A percentile compares a stretch with the other conserved stretches of the same genome.
These are phyloP conservation scores for Benincasa hispida DNA, from an alignment of 306 rosid genomes.

Conservation along the genomic window DNA sequence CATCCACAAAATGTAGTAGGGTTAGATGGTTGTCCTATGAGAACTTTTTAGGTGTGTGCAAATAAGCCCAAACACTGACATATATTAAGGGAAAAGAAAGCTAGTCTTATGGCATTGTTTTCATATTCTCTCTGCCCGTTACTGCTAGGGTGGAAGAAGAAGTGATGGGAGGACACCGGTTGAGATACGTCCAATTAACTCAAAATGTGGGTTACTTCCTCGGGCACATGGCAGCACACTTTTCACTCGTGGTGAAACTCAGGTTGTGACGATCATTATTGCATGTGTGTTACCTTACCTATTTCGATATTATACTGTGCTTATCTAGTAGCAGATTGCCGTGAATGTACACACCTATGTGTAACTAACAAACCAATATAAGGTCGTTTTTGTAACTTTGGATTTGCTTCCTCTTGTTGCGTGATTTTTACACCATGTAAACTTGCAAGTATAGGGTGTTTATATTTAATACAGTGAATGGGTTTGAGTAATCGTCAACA, in stretches of 20 bases:
- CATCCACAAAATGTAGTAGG: background rate
- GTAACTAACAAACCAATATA: background rate
- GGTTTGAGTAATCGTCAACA: too few species aligned
- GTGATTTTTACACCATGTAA: too few species aligned
- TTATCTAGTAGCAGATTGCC: background rate
- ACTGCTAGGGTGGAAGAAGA: conserved; percentile 69
- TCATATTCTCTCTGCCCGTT: conserved; percentile 1
- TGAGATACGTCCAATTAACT: conserved; percentile 70
- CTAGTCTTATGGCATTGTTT: background rate
- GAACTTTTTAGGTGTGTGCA: background rate
- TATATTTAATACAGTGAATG: too few species aligned
- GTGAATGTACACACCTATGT: background rate
- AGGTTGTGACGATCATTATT: conserved; percentile 35
- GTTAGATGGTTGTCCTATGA: background rate
- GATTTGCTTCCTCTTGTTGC: background rate
- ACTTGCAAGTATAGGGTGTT: too few species aligned
- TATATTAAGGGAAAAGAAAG: background rate
- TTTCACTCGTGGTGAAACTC: conserved; percentile 97
- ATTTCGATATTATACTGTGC: background rate
- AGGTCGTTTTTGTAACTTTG: background rate
- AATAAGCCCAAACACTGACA: background rate
- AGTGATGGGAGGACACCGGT: conserved; percentile 78
- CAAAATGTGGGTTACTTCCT: conserved; percentile 83
- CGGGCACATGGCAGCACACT: conserved; percentile 98
- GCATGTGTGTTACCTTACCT: conserved; percentile 1